These are phyloP conservation scores for Xylariaceae sp. DNA, from an alignment of 2,329 filamentous ascomycete species.

Conservation along the genomic window DNA sequence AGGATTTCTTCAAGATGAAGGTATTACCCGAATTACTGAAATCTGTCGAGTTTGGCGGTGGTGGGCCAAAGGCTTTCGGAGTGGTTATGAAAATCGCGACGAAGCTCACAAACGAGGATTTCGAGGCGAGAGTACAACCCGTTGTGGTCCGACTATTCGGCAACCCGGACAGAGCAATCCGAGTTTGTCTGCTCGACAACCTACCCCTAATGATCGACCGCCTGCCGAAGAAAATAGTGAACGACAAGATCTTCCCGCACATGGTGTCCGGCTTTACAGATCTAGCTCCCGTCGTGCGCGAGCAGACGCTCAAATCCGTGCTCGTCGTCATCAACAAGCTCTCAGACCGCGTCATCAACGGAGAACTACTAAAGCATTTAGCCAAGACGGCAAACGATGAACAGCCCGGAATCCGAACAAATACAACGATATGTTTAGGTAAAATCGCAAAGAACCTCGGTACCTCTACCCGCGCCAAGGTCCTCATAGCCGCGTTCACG, in stretches of 20 bases:
- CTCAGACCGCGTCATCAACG: conserved; percentile 88
- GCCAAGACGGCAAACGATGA: conserved; percentile 97
- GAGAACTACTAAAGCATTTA: conserved; percentile 81
- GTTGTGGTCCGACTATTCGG: conserved; percentile 82
- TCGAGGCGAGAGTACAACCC: conserved; percentile 75
- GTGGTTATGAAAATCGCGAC: conserved; percentile 86
- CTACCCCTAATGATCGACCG: conserved; percentile 88
- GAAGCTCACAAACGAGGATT: conserved; percentile 86
- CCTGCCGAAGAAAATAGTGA: conserved; percentile 80
- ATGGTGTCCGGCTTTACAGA: conserved; percentile 97
- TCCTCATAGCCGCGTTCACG: conserved; percentile 87
- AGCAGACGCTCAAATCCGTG: conserved; percentile 94
- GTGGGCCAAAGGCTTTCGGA: conserved; percentile 82
- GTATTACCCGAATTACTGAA: conserved; percentile 93
- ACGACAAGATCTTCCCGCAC: conserved; percentile 94
- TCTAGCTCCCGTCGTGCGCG: conserved; percentile 80
- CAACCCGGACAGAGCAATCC: conserved; percentile 85
- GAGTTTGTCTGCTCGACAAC: conserved; percentile 86
- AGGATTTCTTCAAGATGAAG: conserved; percentile 98
- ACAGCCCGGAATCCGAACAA: conserved; percentile 93
- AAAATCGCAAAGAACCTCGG: conserved; percentile 92
- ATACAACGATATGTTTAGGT: conserved; percentile 94
- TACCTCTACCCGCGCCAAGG: conserved; percentile 72
- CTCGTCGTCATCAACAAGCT: conserved; percentile 82
- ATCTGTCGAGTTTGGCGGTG: conserved; percentile 96